A percentile compares a stretch with the other conserved stretches of the same genome.
Evolutionary conservation across 1,139 yeast genomes (phyloP).

Genomic region (Nakaseomyces delphensis): DNA sequence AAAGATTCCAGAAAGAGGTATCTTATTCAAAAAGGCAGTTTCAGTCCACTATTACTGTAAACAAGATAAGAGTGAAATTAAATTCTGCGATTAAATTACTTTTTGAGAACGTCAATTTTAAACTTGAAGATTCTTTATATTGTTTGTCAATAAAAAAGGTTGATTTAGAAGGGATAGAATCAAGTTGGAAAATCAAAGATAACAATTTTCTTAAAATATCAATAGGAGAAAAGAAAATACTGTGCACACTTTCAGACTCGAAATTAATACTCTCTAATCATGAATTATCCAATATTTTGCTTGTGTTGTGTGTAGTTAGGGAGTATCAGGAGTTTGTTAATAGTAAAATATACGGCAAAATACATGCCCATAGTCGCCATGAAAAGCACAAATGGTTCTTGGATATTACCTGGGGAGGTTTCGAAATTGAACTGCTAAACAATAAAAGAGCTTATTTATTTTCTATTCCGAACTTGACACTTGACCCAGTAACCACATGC

Average conservation of each 20-base stretch:
- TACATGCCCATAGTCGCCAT: background rate
- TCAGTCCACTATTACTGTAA: background rate
- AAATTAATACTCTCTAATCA: background rate
- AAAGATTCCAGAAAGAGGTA: constrained; percentile 21
- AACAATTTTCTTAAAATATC: background rate
- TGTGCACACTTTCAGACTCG: background rate
- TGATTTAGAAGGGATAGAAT: background rate
- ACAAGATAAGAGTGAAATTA: background rate
- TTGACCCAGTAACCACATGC: background rate
- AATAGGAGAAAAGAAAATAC: background rate
- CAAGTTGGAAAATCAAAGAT: background rate
- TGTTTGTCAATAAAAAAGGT: background rate
- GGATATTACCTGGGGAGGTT: background rate
- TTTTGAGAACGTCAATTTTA: background rate
- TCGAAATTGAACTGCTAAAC: background rate
- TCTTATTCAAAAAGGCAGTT: background rate
- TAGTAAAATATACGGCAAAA: background rate
- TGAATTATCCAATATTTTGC: background rate
- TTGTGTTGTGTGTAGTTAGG: background rate
- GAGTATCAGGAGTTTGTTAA: background rate
- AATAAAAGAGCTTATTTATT: background rate
- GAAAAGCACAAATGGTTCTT: background rate
- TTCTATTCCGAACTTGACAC: background rate
- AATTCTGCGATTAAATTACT: background rate
- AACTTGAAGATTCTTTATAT: background rate